These are phyloP conservation scores for Neurospora tetraspora DNA, from an alignment of 495 filamentous ascomycete species.

Conservation along the genomic window DNA sequence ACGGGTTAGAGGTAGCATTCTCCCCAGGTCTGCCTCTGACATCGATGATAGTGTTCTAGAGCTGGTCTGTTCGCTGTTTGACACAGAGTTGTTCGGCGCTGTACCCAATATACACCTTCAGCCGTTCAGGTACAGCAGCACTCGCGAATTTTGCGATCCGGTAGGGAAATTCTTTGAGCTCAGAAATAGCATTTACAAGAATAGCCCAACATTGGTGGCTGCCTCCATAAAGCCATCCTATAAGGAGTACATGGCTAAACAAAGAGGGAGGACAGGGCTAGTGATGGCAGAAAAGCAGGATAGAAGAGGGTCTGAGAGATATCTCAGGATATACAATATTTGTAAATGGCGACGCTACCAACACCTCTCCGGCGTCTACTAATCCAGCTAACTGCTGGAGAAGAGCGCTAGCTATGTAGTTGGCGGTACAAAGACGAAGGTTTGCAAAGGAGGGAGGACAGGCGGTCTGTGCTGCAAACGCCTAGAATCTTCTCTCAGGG, in stretches of 20 bases:
- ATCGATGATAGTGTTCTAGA: background rate
- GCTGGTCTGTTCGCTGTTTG: background rate
- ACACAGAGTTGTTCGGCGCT: fast-evolving
- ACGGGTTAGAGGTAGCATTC: background rate
- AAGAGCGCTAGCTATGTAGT: no score
- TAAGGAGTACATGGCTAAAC: background rate
- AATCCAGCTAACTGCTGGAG: no score
- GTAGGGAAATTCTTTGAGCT: background rate
- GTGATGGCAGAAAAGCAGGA: background rate
- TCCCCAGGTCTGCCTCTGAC: background rate
- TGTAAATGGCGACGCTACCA: no score
- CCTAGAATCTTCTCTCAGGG: no score
- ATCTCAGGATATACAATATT: no score
- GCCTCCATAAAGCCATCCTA: background rate
- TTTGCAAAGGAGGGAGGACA: no score
- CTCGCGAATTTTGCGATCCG: background rate
- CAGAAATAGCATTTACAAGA: background rate
- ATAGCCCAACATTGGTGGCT: background rate
- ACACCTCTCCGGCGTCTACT: no score
- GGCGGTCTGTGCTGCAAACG: no score
- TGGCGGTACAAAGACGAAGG: no score
- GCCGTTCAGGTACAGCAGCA: no score
- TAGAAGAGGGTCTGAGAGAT: background rate
- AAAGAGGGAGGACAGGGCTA: background rate
- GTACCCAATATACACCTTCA: background rate